Base-by-base conservation (phyloP, 352 stramenopile species). In the Blastocystis sp. region DNA sequence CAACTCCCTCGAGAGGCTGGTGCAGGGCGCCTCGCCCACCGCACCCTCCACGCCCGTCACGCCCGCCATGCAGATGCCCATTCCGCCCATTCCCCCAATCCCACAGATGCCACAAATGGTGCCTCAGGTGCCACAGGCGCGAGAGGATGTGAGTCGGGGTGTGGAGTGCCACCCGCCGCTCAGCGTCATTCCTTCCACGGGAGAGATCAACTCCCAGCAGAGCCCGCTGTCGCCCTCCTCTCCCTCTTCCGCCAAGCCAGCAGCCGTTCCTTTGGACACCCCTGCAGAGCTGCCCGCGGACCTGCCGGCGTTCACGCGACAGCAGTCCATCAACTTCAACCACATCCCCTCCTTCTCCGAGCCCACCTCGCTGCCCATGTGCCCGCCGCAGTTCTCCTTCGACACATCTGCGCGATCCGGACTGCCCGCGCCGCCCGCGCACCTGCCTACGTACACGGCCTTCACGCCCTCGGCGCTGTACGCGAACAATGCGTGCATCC, bases 1-100 rank as follows among this genome's bases (percentile, higher is more conserved):
- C 24, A 57, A 84, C 14, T 68, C 45, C 14, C 17, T 84, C 21
- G 74, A 84, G 7, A 68, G 42, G n/a, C 34, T 70, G 45, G 57
- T 10, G 52, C 48, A 42, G 40, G 24, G 3, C 17, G 40, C 43
- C 38, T 45, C 43, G 7, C 38, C 28, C 14, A 81, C 19, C 40
- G 48, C 6, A 65, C 48, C 19, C 59, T 65, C 19, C 9, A 19
- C 19, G 19, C 19, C 52, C 10, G 0, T 1, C 48, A 59, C 2
- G 17, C 7, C 28, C 9, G 9, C n/a, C 48, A 7, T 57, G 6
- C 6, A 57, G 48, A 1, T 14, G 48, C 48, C 48, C 6, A 14
- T 57, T 7, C 28, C 28, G 28, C 28, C 28, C 28, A 34, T 34
- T 34, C 28, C 28, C 28, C 28, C 28, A 34, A 34, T 34, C 28